Evolutionary conservation across 441 rosid genomes (phyloP).

Genomic region (Jatropha multifida): DNA sequence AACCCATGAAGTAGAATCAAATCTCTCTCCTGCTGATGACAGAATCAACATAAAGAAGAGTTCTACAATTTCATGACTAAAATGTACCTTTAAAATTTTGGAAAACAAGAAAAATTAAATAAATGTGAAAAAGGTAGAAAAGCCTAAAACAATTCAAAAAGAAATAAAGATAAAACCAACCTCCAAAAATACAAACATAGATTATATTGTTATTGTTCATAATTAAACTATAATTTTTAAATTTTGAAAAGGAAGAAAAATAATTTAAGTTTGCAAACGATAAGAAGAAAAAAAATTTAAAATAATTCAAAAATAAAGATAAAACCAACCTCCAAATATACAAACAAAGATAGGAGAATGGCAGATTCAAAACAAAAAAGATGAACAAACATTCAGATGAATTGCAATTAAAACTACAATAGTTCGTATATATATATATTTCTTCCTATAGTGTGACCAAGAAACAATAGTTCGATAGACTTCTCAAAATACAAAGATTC

Average conservation of each 20-base stretch:
- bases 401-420: not conserved
- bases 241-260: too few relatives aligned
- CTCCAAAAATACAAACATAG: not conserved
- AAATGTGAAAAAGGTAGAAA: not conserved
- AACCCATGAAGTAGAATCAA: constrained; percentile 16
- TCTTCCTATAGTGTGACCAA: not conserved
- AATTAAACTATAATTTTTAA: too few relatives aligned
- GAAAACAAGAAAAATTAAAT: not conserved
- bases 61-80: constrained; percentile 1
- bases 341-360: not conserved
- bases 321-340: not conserved
- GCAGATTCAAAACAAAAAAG: not conserved
- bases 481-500: not conserved
- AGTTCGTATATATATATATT: not conserved
- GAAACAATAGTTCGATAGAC: not conserved
- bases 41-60: constrained; percentile 18
- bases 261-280: too few relatives aligned
- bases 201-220: too few relatives aligned
- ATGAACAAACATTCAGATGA: not conserved
- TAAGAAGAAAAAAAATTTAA: too few relatives aligned
- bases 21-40: constrained; percentile 19
- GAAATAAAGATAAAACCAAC: not conserved
- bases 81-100: not conserved
- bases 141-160: not conserved
- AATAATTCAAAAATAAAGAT: too few relatives aligned